phyloP scores from a whole-genome alignment of 768 basidiomycete genomes.

The Postia placenta region DNA sequence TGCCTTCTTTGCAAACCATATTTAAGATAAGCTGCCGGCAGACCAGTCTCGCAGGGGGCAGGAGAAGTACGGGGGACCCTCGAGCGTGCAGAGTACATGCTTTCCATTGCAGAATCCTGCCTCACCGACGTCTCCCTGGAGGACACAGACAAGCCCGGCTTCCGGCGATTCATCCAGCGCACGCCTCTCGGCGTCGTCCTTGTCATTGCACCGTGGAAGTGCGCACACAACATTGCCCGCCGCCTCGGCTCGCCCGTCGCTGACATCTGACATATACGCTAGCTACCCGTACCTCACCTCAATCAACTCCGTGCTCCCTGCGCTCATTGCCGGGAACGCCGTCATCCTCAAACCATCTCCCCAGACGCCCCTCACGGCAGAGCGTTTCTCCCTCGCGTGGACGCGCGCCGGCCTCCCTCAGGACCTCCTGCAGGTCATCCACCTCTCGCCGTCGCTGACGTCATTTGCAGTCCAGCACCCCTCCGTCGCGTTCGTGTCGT shows the following conservation, averaged over 20 bases:
- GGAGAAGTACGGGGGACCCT: conserved; percentile 81
- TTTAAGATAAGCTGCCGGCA: too few species aligned
- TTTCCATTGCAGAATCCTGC: conserved; percentile 71
- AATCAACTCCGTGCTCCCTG: conserved; percentile 89
- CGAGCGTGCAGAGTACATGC: conserved; percentile 78
- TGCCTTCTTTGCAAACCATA: not conserved
- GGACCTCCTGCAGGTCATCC: conserved; percentile 68
- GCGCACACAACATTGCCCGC: conserved; percentile 31
- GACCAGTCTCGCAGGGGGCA: conserved; percentile 71
- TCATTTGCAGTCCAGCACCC: conserved; percentile 57
- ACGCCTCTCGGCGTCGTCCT: conserved; percentile 83
- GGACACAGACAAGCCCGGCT: conserved; percentile 78
- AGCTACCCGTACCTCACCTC: conserved; percentile 89
- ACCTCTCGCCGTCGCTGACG: conserved; percentile 61
- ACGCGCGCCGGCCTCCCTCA: conserved; percentile 73
- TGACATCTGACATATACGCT: too few species aligned
- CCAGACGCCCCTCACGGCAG: conserved; percentile 87
- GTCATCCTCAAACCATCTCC: conserved; percentile 95
- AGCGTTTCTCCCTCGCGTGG: conserved; percentile 68
- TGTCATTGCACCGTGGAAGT: conserved; percentile 93
- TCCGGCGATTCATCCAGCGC: conserved; percentile 78
- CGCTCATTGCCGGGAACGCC: conserved; percentile 84
- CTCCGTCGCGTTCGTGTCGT: conserved; percentile 74
- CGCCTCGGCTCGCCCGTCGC: too few species aligned
- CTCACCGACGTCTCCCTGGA: conserved; percentile 71